phyloP scores from a whole-genome alignment of 768 basidiomycete species.

The Tricholoma flavovirens region DNA sequence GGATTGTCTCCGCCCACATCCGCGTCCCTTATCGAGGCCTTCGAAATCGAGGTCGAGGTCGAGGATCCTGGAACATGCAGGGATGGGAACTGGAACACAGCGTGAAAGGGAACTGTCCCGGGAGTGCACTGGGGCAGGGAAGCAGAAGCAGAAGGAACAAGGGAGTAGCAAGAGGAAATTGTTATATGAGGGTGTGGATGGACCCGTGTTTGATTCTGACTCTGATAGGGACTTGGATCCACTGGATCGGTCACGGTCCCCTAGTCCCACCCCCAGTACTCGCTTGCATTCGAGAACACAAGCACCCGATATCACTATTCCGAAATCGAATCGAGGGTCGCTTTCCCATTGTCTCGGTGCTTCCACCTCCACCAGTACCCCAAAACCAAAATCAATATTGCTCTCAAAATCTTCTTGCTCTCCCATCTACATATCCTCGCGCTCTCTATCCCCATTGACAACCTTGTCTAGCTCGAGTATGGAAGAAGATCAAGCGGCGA shows the following conservation, averaged over 20 bases:
- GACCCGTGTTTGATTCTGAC: constrained; percentile 5
- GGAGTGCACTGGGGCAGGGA: not conserved
- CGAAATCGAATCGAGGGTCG: no score
- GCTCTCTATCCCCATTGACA: constrained; percentile 13
- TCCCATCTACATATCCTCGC: constrained; percentile 13
- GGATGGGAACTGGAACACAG: no score
- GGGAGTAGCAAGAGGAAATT: not conserved
- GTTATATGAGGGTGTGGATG: not conserved
- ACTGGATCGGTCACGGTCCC: not conserved
- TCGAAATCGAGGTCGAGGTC: no score
- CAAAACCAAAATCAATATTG: not conserved
- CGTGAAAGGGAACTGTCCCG: no score
- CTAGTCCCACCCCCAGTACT: not conserved
- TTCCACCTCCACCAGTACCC: not conserved
- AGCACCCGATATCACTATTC: constrained; percentile 7
- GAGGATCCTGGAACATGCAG: no score
- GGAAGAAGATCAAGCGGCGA: not conserved
- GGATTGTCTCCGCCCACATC: not conserved
- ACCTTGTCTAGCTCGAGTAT: not conserved
- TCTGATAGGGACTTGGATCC: not conserved
- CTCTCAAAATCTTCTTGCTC: not conserved
- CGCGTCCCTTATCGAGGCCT: not conserved
- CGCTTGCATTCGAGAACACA: not conserved
- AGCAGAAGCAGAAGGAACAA: not conserved
- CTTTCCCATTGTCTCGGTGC: no score